Evolutionary conservation across 2,329 filamentous ascomycete species (phyloP), one percentile per base, ranked within the genome.

Genomic region (Periconia macrospinosa): DNA sequence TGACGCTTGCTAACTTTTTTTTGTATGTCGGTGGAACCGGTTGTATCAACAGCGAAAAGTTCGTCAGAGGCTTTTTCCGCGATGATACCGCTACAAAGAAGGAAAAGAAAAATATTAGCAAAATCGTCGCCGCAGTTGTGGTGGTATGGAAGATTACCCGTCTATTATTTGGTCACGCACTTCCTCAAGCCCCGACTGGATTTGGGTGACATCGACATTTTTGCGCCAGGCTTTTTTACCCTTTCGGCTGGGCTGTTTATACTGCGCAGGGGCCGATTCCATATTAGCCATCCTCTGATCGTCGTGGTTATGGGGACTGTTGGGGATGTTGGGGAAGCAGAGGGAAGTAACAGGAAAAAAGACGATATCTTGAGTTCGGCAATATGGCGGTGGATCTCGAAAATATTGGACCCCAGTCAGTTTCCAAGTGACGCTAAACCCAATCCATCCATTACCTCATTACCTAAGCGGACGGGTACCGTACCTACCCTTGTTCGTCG

Each of bases 221-320:
- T 97, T 99, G 70, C 94, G 85, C 94, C 94, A 99, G 30, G 94
- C 93, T 79, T 96, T 97, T 78, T 97, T 97, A 66, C 95, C 94
- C 75, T 99, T 99, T 71, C 94, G 84, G 6, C 93, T 97, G 23
- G 92, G 86, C 75, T 99, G 94, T 59, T 85, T 92, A 76, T 88
- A 86, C 62, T 95, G 91, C 58, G 87, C 86, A 11, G 92, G 92
- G 17, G 90, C 88, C 35, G 81, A 76, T 13, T 63, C 65, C 20
- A 58, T 52, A 45, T 59, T 60, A 7, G 61, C 60, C 64, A 67
- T 19, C 47, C 41, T 33, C 13, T 17, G 11, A 11, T 33, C 9
- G 50, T 30, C 33, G 19, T 35, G 17, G 15, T 14, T 27, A 41
- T 9, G 13, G 14, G 20, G 41, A 41, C 15, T 30, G 7, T 6